Evolutionary conservation across 331 rosid species (phyloP), one percentile per base, ranked within the genome.

Genomic region (Erythrophleum ivorense): DNA sequence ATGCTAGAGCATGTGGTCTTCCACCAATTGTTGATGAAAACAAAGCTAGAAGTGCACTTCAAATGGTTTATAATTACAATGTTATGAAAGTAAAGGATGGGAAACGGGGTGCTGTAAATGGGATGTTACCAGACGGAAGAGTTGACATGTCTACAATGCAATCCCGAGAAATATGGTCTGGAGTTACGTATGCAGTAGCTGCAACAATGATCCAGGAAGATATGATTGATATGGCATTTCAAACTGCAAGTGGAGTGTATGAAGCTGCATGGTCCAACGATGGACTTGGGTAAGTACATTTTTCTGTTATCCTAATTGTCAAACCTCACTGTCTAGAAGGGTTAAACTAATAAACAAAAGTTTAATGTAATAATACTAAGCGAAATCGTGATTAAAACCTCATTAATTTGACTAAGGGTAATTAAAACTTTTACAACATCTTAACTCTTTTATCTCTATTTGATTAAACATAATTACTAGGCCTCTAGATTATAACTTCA

Each of bases 81-180:
- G 98, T 95, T 68, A 81, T 90, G 82, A 95, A 93, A 87, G 84
- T 89, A 67, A 86, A 88, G 83, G 88, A 81, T 18, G 98, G 98
- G 73, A 93, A 81, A 83, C 86, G 84, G 7, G 98, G 98, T 16
- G 98, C 98, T 15, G 95, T 95, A 62, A 95, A 95, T 58, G 98
- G 98, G 75, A 95, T 95, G 98, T 84, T 95, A 46, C 96, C 98
- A 52, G 82, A 95, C 87, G 98, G 98, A 81, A 86, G 71, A 45
- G 94, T 93, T 66, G 98, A 95, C 87, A 85, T 81, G 85, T 77
- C 97, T 7, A 38, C 96, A 0, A 33, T 95, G 96, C 98, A 95
- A 83, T 95, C 98, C 1, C 86, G 93, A 83, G 98, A 95, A 91
- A 90, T 95, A 91, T 95, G 98, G 98, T 82, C 98, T 0, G 98